Conservation (phyloP, 2,329 filamentous ascomycete genomes). For the Pyrenochaeta sp. region DNA sequence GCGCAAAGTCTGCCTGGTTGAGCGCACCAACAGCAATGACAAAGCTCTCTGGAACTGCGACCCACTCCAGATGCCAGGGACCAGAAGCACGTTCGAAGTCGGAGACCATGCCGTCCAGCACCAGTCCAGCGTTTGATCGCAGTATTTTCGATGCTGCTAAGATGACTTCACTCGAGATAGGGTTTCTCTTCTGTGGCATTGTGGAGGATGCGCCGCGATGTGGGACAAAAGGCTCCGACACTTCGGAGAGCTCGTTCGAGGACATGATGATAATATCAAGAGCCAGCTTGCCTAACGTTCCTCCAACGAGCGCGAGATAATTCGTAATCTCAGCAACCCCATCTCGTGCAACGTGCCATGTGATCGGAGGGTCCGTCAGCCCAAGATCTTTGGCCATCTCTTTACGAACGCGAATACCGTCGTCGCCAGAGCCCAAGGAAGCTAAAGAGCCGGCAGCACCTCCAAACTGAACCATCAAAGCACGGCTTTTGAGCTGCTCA, state of each 20-base stretch:
- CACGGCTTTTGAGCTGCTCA: slow-evolving; percentile 55
- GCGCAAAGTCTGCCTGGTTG: slow-evolving; percentile 63
- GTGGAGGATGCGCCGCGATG: slow-evolving; percentile 46
- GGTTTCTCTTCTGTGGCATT: slow-evolving; percentile 62
- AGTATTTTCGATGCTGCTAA: slow-evolving; percentile 64
- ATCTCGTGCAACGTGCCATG: slow-evolving; percentile 66
- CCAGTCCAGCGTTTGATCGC: slow-evolving; percentile 61
- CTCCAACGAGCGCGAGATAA: slow-evolving; percentile 63
- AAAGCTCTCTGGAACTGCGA: slow-evolving; percentile 63
- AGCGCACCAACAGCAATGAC: slow-evolving; percentile 62
- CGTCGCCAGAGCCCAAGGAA: slow-evolving; percentile 58
- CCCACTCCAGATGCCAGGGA: slow-evolving; percentile 68
- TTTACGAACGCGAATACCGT: slow-evolving; percentile 60
- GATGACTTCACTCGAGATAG: slow-evolving; percentile 66
- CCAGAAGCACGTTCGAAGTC: slow-evolving; percentile 67
- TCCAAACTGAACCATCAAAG: slow-evolving; percentile 64
- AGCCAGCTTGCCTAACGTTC: slow-evolving; percentile 64
- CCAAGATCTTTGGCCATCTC: slow-evolving; percentile 60
- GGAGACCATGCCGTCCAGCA: slow-evolving; percentile 65
- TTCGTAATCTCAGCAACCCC: slow-evolving; percentile 63
- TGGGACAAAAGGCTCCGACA: slow-evolving; percentile 59
- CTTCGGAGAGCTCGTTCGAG: slow-evolving; percentile 64
- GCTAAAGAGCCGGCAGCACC: slow-evolving; percentile 66
- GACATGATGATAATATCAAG: slow-evolving; percentile 66
- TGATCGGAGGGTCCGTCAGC: slow-evolving; percentile 61